Evolutionary conservation across 2,329 filamentous ascomycete genomes (phyloP).

Genomic region (Talaromyces rugulosus): DNA sequence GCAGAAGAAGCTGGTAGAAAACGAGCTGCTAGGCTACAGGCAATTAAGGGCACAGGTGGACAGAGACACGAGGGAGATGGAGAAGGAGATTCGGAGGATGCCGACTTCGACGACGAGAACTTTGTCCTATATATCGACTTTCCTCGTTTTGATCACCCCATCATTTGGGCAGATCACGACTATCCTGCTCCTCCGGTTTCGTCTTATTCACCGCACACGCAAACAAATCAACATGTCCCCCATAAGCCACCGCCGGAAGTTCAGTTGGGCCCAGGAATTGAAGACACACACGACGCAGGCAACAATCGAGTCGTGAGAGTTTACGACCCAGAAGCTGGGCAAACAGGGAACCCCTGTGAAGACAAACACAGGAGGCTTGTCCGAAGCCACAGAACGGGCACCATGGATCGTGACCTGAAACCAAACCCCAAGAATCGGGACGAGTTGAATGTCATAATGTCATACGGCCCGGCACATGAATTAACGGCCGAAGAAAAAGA

Average conservation of each 20-base stretch:
- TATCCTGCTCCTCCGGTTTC: conserved; percentile 83
- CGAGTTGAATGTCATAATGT: conserved; percentile 85
- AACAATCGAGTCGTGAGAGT: conserved; percentile 67
- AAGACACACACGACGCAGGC: conserved; percentile 54
- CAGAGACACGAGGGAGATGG: conserved; percentile 38
- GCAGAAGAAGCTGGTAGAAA: conserved; percentile 62
- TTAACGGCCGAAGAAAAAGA: conserved; percentile 90
- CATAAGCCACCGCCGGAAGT: conserved; percentile 82
- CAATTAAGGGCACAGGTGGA: conserved; percentile 24
- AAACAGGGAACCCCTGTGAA: conserved; percentile 88
- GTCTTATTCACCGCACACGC: conserved; percentile 60
- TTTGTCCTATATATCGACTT: conserved; percentile 89
- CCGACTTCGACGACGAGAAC: conserved; percentile 52
- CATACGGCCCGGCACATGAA: conserved; percentile 86
- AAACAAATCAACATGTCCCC: conserved; percentile 64
- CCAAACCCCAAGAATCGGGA: conserved; percentile 94
- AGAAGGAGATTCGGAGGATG: conserved; percentile 31
- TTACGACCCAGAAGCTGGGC: conserved; percentile 89
- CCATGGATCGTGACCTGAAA: conserved; percentile 89
- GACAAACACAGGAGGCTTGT: conserved; percentile 90
- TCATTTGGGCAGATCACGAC: conserved; percentile 92
- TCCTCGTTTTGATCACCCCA: conserved; percentile 88
- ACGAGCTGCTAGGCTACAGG: conserved; percentile 39
- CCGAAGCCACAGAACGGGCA: conserved; percentile 87
- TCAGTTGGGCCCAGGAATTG: conserved; percentile 84